These are phyloP conservation scores for Teunomyces barrocoloradensis DNA, from an alignment of 805 yeast species.

Conservation along the genomic window DNA sequence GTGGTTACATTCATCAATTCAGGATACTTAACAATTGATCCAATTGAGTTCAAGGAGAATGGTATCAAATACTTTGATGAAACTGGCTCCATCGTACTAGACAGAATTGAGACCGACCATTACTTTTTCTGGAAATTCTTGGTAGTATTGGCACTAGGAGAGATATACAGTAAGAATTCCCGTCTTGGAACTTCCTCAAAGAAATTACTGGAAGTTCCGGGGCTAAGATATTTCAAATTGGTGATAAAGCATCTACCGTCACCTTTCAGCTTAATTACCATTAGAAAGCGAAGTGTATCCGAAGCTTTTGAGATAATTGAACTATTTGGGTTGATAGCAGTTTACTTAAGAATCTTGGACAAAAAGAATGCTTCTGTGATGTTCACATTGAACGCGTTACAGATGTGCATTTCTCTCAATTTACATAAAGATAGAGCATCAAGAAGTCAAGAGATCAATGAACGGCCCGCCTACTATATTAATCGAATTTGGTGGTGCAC, in stretches of 20 bases:
- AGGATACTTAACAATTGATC: conserved; percentile 25
- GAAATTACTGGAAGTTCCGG: conserved; percentile 15
- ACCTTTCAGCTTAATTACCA: conserved; percentile 12
- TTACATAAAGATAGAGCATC: conserved; percentile 18
- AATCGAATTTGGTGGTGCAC: conserved; percentile 24
- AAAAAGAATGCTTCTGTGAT: conserved; percentile 25
- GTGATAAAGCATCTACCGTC: conserved; percentile 21
- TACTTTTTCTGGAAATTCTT: conserved; percentile 20
- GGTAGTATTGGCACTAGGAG: conserved; percentile 22
- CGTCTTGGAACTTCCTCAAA: conserved; percentile 5
- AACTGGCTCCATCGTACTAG: conserved; percentile 7
- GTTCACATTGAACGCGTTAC: conserved; percentile 23
- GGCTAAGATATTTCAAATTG: conserved; percentile 18
- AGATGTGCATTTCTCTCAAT: conserved; percentile 25
- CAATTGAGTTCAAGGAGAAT: conserved; percentile 14
- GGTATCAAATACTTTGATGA: conserved; percentile 12
- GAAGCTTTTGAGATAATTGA: conserved; percentile 22
- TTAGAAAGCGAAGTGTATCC: conserved; percentile 10
- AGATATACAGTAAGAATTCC: conserved; percentile 15
- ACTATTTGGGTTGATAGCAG: conserved; percentile 20
- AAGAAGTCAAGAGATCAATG: conserved; percentile 7
- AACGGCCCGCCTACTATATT: conserved; percentile 2
- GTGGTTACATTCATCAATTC: conserved; percentile 19
- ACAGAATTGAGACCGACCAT: conserved; percentile 3
- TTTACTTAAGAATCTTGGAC: conserved; percentile 23